Conservation (phyloP, 495 filamentous ascomycete genomes). For the Aspergillus nanangensis region DNA sequence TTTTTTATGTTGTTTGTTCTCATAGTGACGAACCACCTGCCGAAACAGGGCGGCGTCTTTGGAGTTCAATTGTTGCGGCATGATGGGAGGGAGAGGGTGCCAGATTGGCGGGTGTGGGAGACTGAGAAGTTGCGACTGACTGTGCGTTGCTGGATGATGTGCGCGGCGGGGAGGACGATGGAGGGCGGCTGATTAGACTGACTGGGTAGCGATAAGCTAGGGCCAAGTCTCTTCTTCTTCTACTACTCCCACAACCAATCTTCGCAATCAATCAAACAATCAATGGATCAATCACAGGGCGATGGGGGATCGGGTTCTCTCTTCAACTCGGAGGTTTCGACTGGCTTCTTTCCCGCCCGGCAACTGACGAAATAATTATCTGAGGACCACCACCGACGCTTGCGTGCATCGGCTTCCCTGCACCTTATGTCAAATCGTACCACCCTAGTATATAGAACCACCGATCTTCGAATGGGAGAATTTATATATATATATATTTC, state of each 20-base stretch:
- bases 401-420: too few relatives aligned
- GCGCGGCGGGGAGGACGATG: conserved; percentile 30
- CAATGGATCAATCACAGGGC: too few relatives aligned
- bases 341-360: too few relatives aligned
- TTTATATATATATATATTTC: background rate
- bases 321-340: too few relatives aligned
- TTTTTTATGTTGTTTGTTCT: conserved; percentile 98
- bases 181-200: conserved; percentile 1
- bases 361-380: too few relatives aligned
- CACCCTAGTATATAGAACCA: too few relatives aligned
- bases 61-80: conserved; percentile 78
- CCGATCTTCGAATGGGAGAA: too few relatives aligned
- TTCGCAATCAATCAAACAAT: background rate
- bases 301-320: too few relatives aligned
- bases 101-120: conserved; percentile 21
- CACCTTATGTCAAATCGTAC: too few relatives aligned
- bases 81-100: conserved; percentile 42
- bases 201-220: conserved; percentile 20
- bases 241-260: background rate
- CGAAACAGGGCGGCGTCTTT: conserved; percentile 94
- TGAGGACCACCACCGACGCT: too few relatives aligned
- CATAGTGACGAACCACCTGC: conserved; percentile 90
- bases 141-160: conserved; percentile 36
- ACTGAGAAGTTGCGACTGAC: conserved; percentile 14
- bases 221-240: conserved; percentile 2